Conservation (phyloP, 257 asterid species). For the Fraxinus excelsior region DNA sequence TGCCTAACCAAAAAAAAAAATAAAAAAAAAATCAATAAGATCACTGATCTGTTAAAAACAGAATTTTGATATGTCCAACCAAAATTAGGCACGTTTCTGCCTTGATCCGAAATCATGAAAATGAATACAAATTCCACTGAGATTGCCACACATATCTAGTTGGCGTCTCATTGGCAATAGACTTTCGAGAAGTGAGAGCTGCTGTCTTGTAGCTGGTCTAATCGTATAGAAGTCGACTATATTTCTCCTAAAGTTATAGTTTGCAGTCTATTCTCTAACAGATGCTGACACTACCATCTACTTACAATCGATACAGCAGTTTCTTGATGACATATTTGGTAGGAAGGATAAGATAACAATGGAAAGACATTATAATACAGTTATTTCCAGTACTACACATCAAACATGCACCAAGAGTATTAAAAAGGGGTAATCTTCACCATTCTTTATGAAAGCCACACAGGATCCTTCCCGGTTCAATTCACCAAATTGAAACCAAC, state of each 20-base stretch:
- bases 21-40: background rate
- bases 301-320: background rate
- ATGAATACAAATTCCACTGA: background rate
- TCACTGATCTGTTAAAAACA: background rate
- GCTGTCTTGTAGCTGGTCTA: background rate
- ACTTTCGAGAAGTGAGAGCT: background rate
- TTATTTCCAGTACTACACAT: background rate
- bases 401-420: background rate
- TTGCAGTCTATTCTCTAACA: background rate
- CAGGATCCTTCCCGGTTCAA: background rate
- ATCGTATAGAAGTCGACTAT: background rate
- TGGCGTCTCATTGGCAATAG: background rate
- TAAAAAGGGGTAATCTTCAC: background rate
- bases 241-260: background rate
- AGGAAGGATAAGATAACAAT: background rate
- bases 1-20: background rate
- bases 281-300: background rate
- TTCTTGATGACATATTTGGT: background rate
- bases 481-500: background rate
- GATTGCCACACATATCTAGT: background rate
- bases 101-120: background rate
- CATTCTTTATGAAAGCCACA: background rate
- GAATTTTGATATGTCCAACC: background rate
- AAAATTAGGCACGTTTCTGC: background rate
- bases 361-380: background rate